Base-by-base conservation (phyloP, 2,329 filamentous ascomycete species). In the Macrophomina tecta region DNA sequence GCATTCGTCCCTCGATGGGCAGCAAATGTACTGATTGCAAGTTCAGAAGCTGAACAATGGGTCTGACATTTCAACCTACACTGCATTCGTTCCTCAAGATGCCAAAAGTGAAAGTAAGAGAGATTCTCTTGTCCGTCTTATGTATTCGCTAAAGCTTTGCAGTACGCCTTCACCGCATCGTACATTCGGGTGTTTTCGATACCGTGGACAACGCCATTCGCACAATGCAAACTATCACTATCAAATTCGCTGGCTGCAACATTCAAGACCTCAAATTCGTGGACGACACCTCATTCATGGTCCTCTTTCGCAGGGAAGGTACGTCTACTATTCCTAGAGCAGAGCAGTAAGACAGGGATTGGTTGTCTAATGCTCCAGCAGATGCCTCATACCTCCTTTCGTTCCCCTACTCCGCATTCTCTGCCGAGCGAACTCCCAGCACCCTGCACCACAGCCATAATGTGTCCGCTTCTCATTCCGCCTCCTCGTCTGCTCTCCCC, bases 261-360 rank as follows among this genome's bases (percentile, higher is more conserved):
- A 77, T 89, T 16, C 76, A 87, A 23, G 89, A 93, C 73, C 76
- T 90, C 14, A 89, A 90, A 73, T 92, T 93, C 72, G 83, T 91
- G 51, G 84, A 90, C 71, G 86, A 90, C 65, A 77, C 83, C 12
- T 82, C 80, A 0, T 75, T 93, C 1, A 81, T 93, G 64, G 70
- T 91, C 1, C 82, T 93, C 1, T 86, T 84, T 77, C 73, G 75
- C 51, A 73, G 75, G 40, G 65, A 69, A 28, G 72, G 78, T 79
- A 74, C 71, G 71, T 67, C 9, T 12, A 8, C 34, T 55, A 73
- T 73, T 45, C 45, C 30, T 75, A 32, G 61, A n/a, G 23, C 23
- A 23, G 1, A 23, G 23, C 23, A 23, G 23, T 23, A 23, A 23
- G 23, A 23, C 23, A 23, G 23, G 23, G 3, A 23, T 23, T 23